These are phyloP conservation scores for Hypoxylon sp. DNA, from an alignment of 2,329 filamentous ascomycete genomes.

Conservation along the genomic window DNA sequence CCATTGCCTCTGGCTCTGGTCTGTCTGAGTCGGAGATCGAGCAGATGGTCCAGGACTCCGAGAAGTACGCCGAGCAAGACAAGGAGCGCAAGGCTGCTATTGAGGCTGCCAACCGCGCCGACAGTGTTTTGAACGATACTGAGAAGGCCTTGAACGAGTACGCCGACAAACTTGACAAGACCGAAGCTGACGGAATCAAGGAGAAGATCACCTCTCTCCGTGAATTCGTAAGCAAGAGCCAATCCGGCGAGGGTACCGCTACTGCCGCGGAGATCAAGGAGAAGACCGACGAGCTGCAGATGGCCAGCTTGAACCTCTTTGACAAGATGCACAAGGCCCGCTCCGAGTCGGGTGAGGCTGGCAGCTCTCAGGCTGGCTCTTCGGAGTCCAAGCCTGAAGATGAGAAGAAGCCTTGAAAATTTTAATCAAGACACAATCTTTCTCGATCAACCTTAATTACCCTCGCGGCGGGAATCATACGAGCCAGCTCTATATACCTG, in stretches of 20 bases:
- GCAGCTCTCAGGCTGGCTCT: slow-evolving; percentile 61
- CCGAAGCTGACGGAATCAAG: slow-evolving; percentile 90
- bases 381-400: slow-evolving; percentile 64
- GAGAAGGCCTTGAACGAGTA: slow-evolving; percentile 99
- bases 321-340: slow-evolving; percentile 99
- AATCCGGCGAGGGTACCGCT: slow-evolving; percentile 87
- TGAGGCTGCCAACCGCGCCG: slow-evolving; percentile 96
- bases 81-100: slow-evolving; percentile 97
- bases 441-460: slow-evolving; percentile 20
- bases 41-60: slow-evolving; percentile 97
- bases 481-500: slow-evolving; percentile 56
- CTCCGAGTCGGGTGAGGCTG: slow-evolving; percentile 70
- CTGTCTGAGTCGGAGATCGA: slow-evolving; percentile 95
- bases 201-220: slow-evolving; percentile 91
- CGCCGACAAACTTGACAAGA: slow-evolving; percentile 95
- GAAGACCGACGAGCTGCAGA: slow-evolving; percentile 98
- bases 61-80: slow-evolving; percentile 94
- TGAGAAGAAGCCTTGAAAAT: slow-evolving; percentile 73
- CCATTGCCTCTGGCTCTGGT: slow-evolving; percentile 97
- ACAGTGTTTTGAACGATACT: slow-evolving; percentile 96
- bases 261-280: slow-evolving; percentile 96
- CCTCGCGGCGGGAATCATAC: slow-evolving; percentile 52
- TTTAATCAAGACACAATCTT: slow-evolving; percentile 8
- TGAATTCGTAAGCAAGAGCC: slow-evolving; percentile 93
- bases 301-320: slow-evolving; percentile 94